These are phyloP conservation scores for Aplosporella prunicola DNA, from an alignment of 2,329 filamentous ascomycete species.

Conservation along the genomic window DNA sequence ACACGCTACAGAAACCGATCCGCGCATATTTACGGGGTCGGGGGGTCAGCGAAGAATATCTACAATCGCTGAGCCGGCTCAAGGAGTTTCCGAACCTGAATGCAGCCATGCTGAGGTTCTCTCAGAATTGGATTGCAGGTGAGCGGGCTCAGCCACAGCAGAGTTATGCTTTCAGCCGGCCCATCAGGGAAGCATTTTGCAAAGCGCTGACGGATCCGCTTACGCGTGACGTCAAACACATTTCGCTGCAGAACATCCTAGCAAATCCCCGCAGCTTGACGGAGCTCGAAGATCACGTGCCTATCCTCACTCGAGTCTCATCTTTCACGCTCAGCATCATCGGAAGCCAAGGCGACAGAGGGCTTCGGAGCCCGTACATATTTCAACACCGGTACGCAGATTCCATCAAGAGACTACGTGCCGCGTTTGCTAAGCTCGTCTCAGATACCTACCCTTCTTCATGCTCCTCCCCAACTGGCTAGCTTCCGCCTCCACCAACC, in stretches of 20 bases:
- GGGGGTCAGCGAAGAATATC: neutral
- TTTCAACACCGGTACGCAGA: neutral
- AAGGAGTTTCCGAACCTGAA: neutral
- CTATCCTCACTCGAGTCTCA: neutral
- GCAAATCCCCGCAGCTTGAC: neutral
- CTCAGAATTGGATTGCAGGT: neutral
- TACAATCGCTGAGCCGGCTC: neutral
- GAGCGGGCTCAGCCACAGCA: neutral
- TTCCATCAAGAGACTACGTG: too few species aligned
- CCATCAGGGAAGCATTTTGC: neutral
- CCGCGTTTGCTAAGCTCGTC: too few species aligned
- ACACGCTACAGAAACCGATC: neutral
- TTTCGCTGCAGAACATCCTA: neutral
- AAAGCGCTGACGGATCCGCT: neutral
- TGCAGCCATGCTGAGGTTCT: neutral
- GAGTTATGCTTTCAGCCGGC: neutral
- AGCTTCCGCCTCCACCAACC: neutral
- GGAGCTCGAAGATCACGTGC: neutral
- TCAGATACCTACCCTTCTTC: neutral
- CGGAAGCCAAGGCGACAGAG: neutral
- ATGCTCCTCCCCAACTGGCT: neutral
- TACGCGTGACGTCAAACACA: neutral
- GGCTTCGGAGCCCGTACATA: neutral
- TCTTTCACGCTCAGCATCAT: neutral
- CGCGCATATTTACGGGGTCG: too few species aligned